Conservation (phyloP, 1,284 basidiomycete genomes). For the Tylopilus sp. region DNA sequence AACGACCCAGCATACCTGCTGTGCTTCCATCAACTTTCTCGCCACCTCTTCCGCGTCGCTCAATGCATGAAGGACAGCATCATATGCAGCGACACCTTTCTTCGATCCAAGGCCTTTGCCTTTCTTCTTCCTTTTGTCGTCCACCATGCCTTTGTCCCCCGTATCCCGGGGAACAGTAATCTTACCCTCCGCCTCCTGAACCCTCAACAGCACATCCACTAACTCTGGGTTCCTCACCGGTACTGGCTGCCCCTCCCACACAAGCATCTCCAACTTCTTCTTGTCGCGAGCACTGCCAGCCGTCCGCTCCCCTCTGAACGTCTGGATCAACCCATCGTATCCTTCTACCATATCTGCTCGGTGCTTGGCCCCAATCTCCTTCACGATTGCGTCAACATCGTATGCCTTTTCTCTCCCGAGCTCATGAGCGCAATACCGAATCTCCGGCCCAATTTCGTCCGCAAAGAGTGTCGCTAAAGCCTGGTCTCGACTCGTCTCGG, state of each 20-base stretch:
- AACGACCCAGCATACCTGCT: conserved; percentile 52
- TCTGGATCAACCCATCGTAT: conserved; percentile 56
- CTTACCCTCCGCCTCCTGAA: conserved; percentile 73
- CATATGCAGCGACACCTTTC: conserved; percentile 76
- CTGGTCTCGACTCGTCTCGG: conserved; percentile 82
- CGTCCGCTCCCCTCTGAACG: conserved; percentile 47
- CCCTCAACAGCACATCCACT: conserved; percentile 81
- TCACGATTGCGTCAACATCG: conserved; percentile 80
- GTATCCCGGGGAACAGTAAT: conserved; percentile 37
- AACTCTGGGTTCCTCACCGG: conserved; percentile 90
- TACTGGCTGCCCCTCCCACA: conserved; percentile 82
- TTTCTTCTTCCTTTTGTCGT: conserved; percentile 36
- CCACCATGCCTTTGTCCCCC: conserved; percentile 20
- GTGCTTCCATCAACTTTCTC: conserved; percentile 72
- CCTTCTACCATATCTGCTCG: conserved; percentile 60
- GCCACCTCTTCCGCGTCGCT: conserved; percentile 87
- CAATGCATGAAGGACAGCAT: conserved; percentile 75
- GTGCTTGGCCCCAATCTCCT: conserved; percentile 62
- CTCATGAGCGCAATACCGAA: conserved; percentile 91
- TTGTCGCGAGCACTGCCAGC: conserved; percentile 43
- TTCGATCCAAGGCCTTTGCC: conserved; percentile 53
- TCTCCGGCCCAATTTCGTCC: conserved; percentile 87
- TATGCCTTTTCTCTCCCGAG: conserved; percentile 72
- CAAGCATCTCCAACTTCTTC: conserved; percentile 56
- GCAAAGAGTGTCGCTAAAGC: conserved; percentile 83